A percentile compares a stretch with the other conserved stretches of the same genome.
Conservation (phyloP, 1,284 basidiomycete genomes). For the Fereydounia khargensis region DNA sequence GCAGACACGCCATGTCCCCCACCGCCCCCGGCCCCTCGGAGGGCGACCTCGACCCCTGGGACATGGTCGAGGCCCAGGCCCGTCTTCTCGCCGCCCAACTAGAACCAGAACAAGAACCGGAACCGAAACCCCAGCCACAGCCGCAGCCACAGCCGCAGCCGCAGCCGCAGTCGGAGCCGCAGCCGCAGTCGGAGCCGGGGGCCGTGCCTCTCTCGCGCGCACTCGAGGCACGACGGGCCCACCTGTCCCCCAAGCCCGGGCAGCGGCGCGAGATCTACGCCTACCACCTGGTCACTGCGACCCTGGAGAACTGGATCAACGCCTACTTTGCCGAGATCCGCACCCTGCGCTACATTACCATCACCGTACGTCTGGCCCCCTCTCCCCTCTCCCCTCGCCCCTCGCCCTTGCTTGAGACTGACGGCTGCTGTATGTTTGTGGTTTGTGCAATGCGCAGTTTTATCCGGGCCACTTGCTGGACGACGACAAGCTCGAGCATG, state of each 20-base stretch:
- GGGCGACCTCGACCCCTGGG: constrained; percentile 33
- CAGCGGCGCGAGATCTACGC: constrained; percentile 20
- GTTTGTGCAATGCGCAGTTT: too few species aligned
- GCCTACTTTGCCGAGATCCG: constrained; percentile 15
- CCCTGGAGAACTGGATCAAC: constrained; percentile 30
- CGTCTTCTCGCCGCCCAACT: too few species aligned
- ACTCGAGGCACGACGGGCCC: too few species aligned
- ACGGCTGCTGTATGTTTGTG: too few species aligned
- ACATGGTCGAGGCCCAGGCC: constrained; percentile 32
- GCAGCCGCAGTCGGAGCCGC: too few species aligned
- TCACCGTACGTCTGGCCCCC: constrained; percentile 10
- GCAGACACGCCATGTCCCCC: not conserved
- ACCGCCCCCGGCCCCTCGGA: constrained; percentile 12
- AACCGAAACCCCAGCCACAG: too few species aligned
- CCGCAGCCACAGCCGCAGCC: too few species aligned
- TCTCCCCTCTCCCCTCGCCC: not conserved
- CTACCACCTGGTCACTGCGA: constrained; percentile 28
- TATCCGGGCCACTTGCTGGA: constrained; percentile 28
- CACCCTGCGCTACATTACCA: constrained; percentile 18
- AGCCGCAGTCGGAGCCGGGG: too few species aligned
- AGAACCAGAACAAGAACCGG: too few species aligned
- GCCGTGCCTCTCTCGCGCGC: too few species aligned
- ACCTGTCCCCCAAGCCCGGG: not conserved
- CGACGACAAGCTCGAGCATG: constrained; percentile 37
- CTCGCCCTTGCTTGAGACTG: too few species aligned